Evolutionary conservation across 495 filamentous ascomycete species (phyloP).

Genomic region (Aspergillus baeticus): DNA sequence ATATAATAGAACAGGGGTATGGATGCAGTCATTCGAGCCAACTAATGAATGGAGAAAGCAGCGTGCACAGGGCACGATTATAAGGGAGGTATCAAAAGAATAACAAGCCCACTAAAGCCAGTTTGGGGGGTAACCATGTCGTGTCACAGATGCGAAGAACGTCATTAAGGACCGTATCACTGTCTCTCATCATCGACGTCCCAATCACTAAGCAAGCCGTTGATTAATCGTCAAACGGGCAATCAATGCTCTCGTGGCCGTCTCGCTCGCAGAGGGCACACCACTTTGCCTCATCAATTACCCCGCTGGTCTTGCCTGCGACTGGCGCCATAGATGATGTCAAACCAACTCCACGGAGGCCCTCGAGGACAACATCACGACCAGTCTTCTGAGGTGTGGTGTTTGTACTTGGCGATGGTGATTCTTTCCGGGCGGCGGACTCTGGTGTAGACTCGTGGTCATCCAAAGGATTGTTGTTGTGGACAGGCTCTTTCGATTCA

Average conservation of each 20-base stretch:
- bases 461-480: conserved; percentile 8
- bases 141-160: conserved; percentile 11
- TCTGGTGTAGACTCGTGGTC: conserved; percentile 26
- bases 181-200: conserved; percentile 12
- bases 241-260: conserved; percentile 93
- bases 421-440: conserved; percentile 15
- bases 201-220: neutral
- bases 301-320: conserved; percentile 76
- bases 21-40: conserved; percentile 8
- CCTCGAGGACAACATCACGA: conserved; percentile 58
- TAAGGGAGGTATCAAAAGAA: conserved; percentile 19
- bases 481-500: conserved; percentile 13
- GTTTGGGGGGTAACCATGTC: conserved; percentile 14
- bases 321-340: conserved; percentile 47
- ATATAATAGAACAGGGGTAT: conserved; percentile 3
- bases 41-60: conserved; percentile 6
- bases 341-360: conserved; percentile 58
- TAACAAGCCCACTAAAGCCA: conserved; percentile 10
- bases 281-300: conserved; percentile 86
- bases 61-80: conserved; percentile 8
- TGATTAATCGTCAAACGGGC: conserved; percentile 86
- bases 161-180: conserved; percentile 2
- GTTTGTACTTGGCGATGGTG: conserved; percentile 18
- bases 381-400: conserved; percentile 37
- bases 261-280: conserved; percentile 96